Evolutionary conservation across 2,329 filamentous ascomycete genomes (phyloP), one percentile per base, ranked within the genome.

Genomic region (Trichoderma breve): DNA sequence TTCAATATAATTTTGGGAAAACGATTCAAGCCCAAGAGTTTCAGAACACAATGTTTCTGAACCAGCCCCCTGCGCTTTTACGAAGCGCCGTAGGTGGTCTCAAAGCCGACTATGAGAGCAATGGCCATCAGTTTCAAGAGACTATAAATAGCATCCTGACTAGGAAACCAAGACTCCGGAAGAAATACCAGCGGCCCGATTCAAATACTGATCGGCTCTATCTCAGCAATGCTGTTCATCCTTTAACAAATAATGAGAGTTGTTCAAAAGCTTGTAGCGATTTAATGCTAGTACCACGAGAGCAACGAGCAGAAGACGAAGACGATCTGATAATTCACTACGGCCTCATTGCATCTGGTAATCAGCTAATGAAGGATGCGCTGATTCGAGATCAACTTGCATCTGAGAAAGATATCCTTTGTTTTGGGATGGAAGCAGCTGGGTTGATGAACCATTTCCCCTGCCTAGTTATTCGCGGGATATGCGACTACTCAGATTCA

Each of bases 401-500:
- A 0, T 73, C 73, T 0, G n/a, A 74, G n/a, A 71, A 72, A 14
- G 69, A 68, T n/a, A 67, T 73, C 12, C 53, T 76, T 8, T 76
- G 74, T 61, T 74, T 78, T 62, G 77, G 79, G 71, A 80, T 78
- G 77, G 78, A 79, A 30, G 78, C 78, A 11, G 78, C 78, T 3
- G 78, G 79, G 1, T 30, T 80, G 43, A 79, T 78, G 75, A 75
- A 77, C 24, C 58, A 76, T 26, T 76, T 78, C 51, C 78, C 77
- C 0, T 81, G 79, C 32, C 70, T 81, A 1, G 78, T 80, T 7
- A 77, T 82, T 53, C 75, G 79, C 6, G 80, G 80, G 0, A 80
- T 82, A 58, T 81, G 77, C 67, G 79, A 82, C 74, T 82, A 82
- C 39, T 75, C 79, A 0, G 80, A 82, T 60, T 76, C 77, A 1